Percentiles rank a stretch among this genome's conserved stretches.
Conservation (phyloP, 371 early-diverging fungal species). For the Mucor irregularis region DNA sequence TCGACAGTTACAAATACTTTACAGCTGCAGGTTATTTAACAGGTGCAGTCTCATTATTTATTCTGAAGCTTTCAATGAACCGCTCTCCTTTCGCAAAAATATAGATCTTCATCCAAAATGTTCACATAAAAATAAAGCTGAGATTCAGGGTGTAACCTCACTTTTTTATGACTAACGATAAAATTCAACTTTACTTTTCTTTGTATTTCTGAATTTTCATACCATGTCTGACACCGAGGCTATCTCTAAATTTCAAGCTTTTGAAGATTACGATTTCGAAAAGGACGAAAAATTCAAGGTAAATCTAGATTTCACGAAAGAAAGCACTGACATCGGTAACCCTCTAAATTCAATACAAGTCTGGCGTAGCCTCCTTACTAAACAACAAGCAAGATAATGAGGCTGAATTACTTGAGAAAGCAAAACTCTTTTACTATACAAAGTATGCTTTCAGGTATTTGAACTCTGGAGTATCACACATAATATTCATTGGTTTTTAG, state of each 20-base stretch:
- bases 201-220: not conserved
- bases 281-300: conserved; percentile 26
- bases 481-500: not conserved
- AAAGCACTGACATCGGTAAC: not conserved
- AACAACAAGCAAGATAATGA: conserved; percentile 22
- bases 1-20: conserved; percentile 36
- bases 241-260: conserved; percentile 1
- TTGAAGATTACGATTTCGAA: conserved; percentile 23
- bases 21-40: conserved; percentile 32
- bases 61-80: conserved; percentile 23
- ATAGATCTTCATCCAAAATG: no score
- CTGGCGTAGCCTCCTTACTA: conserved; percentile 21
- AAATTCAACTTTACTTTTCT: no score
- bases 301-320: not conserved
- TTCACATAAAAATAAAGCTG: no score
- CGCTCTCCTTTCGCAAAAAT: conserved; percentile 17
- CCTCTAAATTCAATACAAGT: no score
- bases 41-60: conserved; percentile 17
- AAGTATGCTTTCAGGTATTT: no score
- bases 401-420: conserved; percentile 18
- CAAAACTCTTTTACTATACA: conserved; percentile 32
- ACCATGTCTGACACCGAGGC: not conserved
- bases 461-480: not conserved
- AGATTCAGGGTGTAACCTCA: no score
- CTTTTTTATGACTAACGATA: no score